Percentiles rank a stretch among this genome's conserved stretches.
These are phyloP conservation scores for Scytalidium sp. DNA, from an alignment of 2,329 filamentous ascomycete species.

Conservation along the genomic window DNA sequence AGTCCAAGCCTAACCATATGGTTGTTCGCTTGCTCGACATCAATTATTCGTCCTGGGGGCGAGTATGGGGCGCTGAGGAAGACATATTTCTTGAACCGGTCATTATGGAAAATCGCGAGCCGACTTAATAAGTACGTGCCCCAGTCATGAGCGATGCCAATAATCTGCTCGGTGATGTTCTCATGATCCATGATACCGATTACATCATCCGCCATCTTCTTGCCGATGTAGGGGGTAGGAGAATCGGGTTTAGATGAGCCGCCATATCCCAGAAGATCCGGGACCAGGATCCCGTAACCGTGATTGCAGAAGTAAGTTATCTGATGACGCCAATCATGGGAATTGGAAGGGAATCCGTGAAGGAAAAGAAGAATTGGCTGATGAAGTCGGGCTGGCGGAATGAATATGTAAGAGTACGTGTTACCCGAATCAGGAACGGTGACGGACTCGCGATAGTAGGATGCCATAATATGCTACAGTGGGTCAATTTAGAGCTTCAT, in stretches of 20 bases:
- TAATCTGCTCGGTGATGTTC: constrained; percentile 4
- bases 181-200: constrained; percentile 29
- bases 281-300: constrained; percentile 41
- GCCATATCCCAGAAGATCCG: constrained; percentile 39
- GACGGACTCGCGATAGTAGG: constrained; percentile 1
- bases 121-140: constrained; percentile 13
- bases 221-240: constrained; percentile 26
- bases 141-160: constrained; percentile 23
- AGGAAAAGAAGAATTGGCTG: constrained; percentile 37
- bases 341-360: constrained; percentile 46
- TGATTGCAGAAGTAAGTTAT: constrained; percentile 16
- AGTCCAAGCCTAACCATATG: constrained; percentile 7
- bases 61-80: constrained; percentile 14
- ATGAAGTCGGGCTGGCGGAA: constrained; percentile 7
- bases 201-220: constrained; percentile 31
- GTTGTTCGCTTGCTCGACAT: constrained; percentile 11
- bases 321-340: constrained; percentile 35
- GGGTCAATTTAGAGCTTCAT: background rate
- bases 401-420: constrained; percentile 26
- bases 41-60: constrained; percentile 7
- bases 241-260: constrained; percentile 28
- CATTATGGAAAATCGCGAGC: constrained; percentile 9
- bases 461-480: background rate
- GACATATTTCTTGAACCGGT: constrained; percentile 12
- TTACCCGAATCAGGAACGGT: constrained; percentile 6